Evolutionary conservation across 192 early-diverging fungal species (phyloP).

Genomic region (Umbelopsis isabellina): DNA sequence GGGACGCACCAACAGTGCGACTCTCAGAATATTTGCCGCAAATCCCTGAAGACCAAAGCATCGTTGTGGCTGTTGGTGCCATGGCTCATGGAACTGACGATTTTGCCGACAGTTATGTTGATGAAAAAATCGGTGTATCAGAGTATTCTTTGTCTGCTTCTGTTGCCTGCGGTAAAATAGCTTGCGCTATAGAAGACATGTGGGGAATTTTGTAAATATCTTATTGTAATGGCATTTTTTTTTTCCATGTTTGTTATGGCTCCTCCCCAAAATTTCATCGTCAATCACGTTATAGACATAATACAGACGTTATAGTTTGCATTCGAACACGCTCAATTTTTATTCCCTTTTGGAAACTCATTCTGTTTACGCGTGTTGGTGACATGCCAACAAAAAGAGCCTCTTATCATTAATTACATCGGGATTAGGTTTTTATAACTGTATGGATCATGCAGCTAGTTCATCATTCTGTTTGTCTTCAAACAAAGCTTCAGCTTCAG

Average conservation of each 20-base stretch:
- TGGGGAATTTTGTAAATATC: constrained; percentile 80
- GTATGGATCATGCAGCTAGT: constrained; percentile 7
- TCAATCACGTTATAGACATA: not conserved
- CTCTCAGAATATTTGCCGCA: constrained; percentile 82
- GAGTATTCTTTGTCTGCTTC: constrained; percentile 96
- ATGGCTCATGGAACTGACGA: constrained; percentile 96
- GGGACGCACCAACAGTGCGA: constrained; percentile 84
- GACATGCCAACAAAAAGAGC: not conserved
- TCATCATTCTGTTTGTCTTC: not conserved
- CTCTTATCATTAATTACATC: constrained; percentile 18
- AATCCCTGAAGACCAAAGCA: constrained; percentile 76
- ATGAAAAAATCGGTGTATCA: constrained; percentile 97
- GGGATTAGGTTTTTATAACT: not conserved
- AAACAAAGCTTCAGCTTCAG: constrained; percentile 27
- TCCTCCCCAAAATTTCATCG: not conserved
- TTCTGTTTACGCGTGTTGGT: not conserved
- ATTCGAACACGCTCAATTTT: not conserved
- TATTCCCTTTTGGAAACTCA: not conserved
- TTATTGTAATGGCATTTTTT: constrained; percentile 9
- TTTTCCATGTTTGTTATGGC: not conserved
- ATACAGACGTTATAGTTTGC: not conserved
- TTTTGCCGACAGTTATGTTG: constrained; percentile 94
- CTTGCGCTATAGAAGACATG: constrained; percentile 84
- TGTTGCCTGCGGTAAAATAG: constrained; percentile 96
- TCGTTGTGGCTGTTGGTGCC: constrained; percentile 93